Evolutionary conservation across 805 yeast species (phyloP), one percentile per base, ranked within the genome.

Genomic region (Candida lessepsii): DNA sequence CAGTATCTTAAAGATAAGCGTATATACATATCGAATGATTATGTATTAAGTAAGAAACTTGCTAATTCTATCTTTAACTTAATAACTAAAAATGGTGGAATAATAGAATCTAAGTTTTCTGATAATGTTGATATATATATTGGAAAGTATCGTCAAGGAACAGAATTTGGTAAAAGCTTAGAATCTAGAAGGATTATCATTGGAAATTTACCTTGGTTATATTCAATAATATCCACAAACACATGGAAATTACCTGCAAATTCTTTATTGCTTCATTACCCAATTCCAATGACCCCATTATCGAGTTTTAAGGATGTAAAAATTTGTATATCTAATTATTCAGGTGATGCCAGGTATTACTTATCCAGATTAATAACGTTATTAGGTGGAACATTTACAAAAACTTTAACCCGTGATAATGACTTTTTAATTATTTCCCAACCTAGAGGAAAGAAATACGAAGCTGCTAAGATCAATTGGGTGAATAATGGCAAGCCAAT

Each of bases 341-440:
- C 84, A 16, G 97, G 97, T 0, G 93, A 85, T 53, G 85, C 95
- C 1, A 65, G 99, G 30, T 64, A 68, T 27, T 91, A 87, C 51
- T 61, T 93, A 25, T 79, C 81, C 39, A 70, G 70, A 34, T 64
- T 91, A 9, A 76, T 84, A 3, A 67, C 68, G 15, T 69, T 83
- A 0, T 56, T 87, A 52, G 97, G 98, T 2, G 97, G 91, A 0
- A 62, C 62, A 0, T 87, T 84, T 57, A 82, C 95, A 1, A 76
- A 76, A 39, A 77, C 85, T 0, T 62, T 85, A 35, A 80, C 81
- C 15, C 71, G 70, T 35, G 71, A 72, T 8, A 86, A 87, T 50
- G 82, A 95, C 4, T 86, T 80, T 56, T 66, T 91, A 23, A 71
- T 91, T 3, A 78, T 86, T 2, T 83, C 89, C 0, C 71, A 70